Percentiles rank a stretch among this genome's conserved stretches.
Conservation (phyloP, 1,139 yeast genomes). For the Hyphopichia pseudoburtonii region DNA sequence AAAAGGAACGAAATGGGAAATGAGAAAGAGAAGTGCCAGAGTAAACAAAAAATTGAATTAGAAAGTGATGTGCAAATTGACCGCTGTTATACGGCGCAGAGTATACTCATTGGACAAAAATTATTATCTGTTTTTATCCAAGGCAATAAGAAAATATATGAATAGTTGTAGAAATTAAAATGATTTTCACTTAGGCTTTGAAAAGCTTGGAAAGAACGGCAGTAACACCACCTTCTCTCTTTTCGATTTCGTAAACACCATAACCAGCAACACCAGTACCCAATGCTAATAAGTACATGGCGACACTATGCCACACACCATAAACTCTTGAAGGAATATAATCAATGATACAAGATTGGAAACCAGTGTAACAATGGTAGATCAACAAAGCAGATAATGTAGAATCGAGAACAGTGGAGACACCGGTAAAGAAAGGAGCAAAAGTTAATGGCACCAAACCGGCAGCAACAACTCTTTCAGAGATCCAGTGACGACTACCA, state of each 20-base stretch:
- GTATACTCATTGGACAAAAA: too few relatives aligned
- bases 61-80: too few relatives aligned
- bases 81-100: too few relatives aligned
- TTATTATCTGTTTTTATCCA: too few relatives aligned
- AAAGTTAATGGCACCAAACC: conserved; percentile 65
- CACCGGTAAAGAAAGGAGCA: conserved; percentile 61
- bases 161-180: too few relatives aligned
- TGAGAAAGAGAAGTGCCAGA: too few relatives aligned
- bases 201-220: conserved; percentile 37
- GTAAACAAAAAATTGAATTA: too few relatives aligned
- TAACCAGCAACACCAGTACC: conserved; percentile 75
- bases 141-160: too few relatives aligned
- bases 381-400: conserved; percentile 54
- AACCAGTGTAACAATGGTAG: conserved; percentile 68
- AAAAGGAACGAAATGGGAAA: too few relatives aligned
- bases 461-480: conserved; percentile 59
- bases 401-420: conserved; percentile 55
- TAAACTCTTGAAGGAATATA: conserved; percentile 82
- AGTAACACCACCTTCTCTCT: conserved; percentile 49
- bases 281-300: conserved; percentile 61
- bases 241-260: conserved; percentile 82
- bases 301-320: conserved; percentile 66
- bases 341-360: conserved; percentile 77
- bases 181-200: conserved; percentile 36
- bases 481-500: conserved; percentile 75